Conservation (phyloP, 108 stramenopile genomes). For the Skeletonema grethae region DNA sequence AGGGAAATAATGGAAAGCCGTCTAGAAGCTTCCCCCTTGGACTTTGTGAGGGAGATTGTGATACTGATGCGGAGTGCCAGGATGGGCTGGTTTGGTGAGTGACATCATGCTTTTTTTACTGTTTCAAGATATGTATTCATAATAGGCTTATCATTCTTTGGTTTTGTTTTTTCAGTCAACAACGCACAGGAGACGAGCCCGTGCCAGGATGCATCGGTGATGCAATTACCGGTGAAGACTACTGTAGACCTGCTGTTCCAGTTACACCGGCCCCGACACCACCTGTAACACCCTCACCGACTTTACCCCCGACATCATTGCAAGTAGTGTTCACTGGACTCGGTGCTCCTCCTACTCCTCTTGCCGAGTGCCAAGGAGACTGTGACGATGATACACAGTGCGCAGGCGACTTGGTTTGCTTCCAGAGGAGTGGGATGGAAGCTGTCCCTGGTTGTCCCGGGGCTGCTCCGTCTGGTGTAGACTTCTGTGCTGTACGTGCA, state of each 20-base stretch:
- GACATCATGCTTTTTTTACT: too few species aligned
- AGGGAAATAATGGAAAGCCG: slow-evolving; percentile 10
- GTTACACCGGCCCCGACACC: neutral
- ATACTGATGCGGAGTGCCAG: slow-evolving; percentile 10
- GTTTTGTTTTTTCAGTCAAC: neutral
- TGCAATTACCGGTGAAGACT: neutral
- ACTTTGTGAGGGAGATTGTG: slow-evolving; percentile 24
- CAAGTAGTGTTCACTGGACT: neutral
- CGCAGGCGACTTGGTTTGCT: neutral
- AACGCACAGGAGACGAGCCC: neutral
- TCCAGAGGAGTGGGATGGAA: neutral
- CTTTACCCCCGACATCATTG: neutral
- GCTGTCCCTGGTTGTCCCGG: neutral
- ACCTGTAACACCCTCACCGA: neutral
- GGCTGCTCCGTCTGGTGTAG: neutral
- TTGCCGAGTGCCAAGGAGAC: neutral
- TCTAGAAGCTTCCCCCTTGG: slow-evolving; percentile 11
- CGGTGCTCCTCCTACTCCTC: neutral
- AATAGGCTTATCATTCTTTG: neutral
- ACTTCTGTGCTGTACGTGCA: neutral
- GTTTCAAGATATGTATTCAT: too few species aligned
- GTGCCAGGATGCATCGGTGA: neutral
- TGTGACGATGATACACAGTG: neutral
- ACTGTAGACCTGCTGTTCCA: neutral
- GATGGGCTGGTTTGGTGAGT: neutral